A percentile compares a stretch with the other conserved stretches of the same genome.
These are phyloP conservation scores for Camellia granthamiana DNA, from an alignment of 148 eudicot genomes.

Conservation along the genomic window DNA sequence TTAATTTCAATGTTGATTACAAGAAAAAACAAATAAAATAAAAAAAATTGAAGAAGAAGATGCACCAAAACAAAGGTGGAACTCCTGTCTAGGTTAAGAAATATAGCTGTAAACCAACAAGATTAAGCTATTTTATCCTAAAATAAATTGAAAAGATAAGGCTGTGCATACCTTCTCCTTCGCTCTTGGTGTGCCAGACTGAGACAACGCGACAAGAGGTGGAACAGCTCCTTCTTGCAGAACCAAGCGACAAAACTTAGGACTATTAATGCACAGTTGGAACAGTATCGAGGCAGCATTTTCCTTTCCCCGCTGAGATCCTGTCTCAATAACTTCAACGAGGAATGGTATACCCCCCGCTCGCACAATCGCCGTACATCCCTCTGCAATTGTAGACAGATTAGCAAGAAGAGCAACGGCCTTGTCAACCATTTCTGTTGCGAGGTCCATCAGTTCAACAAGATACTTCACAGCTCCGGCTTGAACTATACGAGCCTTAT, in stretches of 20 bases:
- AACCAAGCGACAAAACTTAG: conserved; percentile 69
- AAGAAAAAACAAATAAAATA: neutral
- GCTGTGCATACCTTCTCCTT: conserved; percentile 74
- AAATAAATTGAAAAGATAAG: neutral
- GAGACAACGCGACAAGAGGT: conserved; percentile 90
- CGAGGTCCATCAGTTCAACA: conserved; percentile 63
- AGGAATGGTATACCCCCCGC: conserved; percentile 74
- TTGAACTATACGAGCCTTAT: conserved; percentile 84
- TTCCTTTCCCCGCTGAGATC: conserved; percentile 89
- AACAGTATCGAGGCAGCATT: conserved; percentile 82
- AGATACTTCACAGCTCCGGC: conserved; percentile 90
- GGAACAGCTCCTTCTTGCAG: conserved; percentile 99
- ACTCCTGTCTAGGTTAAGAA: neutral
- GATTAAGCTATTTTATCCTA: neutral
- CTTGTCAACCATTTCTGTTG: conserved; percentile 78
- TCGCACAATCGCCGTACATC: conserved; percentile 63
- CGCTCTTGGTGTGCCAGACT: conserved; percentile 84
- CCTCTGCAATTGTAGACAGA: conserved; percentile 65
- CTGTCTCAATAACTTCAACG: conserved; percentile 80
- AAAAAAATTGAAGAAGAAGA: neutral
- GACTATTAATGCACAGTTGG: conserved; percentile 73
- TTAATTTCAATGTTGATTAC: neutral
- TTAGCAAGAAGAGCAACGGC: conserved; percentile 88
- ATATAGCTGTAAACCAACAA: neutral
- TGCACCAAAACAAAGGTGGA: neutral